These are phyloP conservation scores for Sanghuangporus sanghuang DNA, from an alignment of 1,284 basidiomycete species.

Conservation along the genomic window DNA sequence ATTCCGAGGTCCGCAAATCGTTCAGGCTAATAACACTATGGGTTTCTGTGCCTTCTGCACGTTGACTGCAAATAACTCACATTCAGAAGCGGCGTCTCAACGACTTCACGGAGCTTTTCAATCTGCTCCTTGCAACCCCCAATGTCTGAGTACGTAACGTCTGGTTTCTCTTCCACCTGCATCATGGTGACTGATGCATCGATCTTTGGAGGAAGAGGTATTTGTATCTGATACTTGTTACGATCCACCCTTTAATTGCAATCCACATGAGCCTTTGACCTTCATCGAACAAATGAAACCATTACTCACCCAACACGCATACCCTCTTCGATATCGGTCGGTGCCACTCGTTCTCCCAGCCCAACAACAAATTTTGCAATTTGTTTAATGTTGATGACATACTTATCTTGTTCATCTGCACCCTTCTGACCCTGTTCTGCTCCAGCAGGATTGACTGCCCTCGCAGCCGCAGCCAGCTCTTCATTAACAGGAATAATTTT, in stretches of 20 bases:
- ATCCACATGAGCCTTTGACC: conserved; percentile 1
- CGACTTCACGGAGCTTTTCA: conserved; percentile 97
- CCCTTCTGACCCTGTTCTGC: conserved; percentile 82
- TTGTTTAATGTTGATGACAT: conserved; percentile 99
- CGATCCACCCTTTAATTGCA: conserved; percentile 64
- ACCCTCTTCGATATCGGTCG: conserved; percentile 98
- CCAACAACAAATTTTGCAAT: conserved; percentile 99
- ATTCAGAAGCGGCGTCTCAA: conserved; percentile 94
- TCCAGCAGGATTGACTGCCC: conserved; percentile 65
- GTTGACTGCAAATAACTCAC: conserved; percentile 42
- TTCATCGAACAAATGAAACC: conserved; percentile 18
- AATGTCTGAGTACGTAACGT: conserved; percentile 97
- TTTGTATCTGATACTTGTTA: conserved; percentile 98
- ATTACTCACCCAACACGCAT: conserved; percentile 93
- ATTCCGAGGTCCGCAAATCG: conserved; percentile 98
- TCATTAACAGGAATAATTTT: conserved; percentile 91
- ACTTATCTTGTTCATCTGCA: conserved; percentile 96
- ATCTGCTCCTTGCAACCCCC: conserved; percentile 99
- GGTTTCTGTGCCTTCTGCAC: conserved; percentile 1
- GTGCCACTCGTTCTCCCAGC: conserved; percentile 92
- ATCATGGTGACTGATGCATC: conserved; percentile 99
- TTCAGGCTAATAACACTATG: conserved; percentile 70
- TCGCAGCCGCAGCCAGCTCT: conserved; percentile 65
- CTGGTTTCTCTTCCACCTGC: conserved; percentile 99
- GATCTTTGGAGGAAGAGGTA: conserved; percentile 99